Percentiles rank a stretch among this genome's conserved stretches.
Conservation (phyloP, 2,329 filamentous ascomycete species). For the Drechslerella dactyloides region DNA sequence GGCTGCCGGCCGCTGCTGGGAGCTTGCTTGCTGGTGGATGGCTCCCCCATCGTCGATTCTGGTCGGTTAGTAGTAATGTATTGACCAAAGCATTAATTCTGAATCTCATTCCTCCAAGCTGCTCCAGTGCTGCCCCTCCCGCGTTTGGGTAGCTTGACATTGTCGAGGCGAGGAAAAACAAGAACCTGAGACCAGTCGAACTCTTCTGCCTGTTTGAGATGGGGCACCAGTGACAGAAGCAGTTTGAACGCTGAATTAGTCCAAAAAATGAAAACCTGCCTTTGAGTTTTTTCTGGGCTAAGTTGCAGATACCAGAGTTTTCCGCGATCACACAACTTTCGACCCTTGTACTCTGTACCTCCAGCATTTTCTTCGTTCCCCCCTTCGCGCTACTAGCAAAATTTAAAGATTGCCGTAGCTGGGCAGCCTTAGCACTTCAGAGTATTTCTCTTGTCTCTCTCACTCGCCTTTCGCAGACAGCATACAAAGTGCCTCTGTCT, state of each 20-base stretch:
- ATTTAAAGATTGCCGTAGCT: neutral
- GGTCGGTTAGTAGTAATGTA: too few species aligned
- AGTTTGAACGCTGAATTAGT: slow-evolving; percentile 23
- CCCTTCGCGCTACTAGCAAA: neutral
- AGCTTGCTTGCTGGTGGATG: slow-evolving; percentile 34
- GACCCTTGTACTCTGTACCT: slow-evolving; percentile 48
- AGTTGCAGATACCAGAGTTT: slow-evolving; percentile 48
- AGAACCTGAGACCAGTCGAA: slow-evolving; percentile 45
- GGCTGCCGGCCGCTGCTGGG: slow-evolving; percentile 11
- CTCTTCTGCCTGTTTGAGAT: slow-evolving; percentile 50
- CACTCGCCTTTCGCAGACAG: neutral
- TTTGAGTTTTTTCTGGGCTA: slow-evolving; percentile 37
- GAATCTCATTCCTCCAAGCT: slow-evolving; percentile 23
- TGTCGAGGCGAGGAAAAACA: slow-evolving; percentile 1
- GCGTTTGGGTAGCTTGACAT: slow-evolving; percentile 42
- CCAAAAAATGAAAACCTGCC: slow-evolving; percentile 23
- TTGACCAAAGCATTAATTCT: neutral
- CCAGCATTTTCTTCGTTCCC: slow-evolving; percentile 29
- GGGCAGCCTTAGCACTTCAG: too few species aligned
- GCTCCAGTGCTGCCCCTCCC: slow-evolving; percentile 36
- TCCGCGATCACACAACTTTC: slow-evolving; percentile 36
- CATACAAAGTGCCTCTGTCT: slow-evolving; percentile 13
- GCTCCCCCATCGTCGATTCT: too few species aligned
- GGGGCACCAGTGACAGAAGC: slow-evolving; percentile 42
- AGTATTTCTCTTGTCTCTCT: neutral